phyloP scores from a whole-genome alignment of 352 stramenopile species.

The Peronosclerospora sorghi region DNA sequence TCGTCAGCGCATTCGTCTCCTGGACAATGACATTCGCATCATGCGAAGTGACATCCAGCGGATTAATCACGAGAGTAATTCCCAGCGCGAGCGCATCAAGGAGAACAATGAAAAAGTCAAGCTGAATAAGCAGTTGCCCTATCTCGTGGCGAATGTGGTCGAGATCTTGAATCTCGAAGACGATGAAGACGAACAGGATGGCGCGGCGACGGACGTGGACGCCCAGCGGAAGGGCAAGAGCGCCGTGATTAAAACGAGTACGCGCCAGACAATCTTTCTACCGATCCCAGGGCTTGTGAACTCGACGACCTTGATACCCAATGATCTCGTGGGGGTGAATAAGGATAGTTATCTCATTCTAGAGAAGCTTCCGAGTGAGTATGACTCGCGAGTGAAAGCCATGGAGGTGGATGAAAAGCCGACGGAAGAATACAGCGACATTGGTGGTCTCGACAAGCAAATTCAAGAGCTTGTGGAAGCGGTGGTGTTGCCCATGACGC shows the following conservation, averaged over 20 bases:
- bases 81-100: constrained; percentile 91
- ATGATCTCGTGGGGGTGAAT: constrained; percentile 97
- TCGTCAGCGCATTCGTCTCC: constrained; percentile 89
- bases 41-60: constrained; percentile 95
- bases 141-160: constrained; percentile 98
- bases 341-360: constrained; percentile 99
- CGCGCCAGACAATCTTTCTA: constrained; percentile 97
- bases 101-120: constrained; percentile 99
- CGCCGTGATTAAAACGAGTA: constrained; percentile 97
- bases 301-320: constrained; percentile 89
- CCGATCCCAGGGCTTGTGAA: constrained; percentile 96
- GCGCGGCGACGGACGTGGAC: constrained; percentile 88
- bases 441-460: constrained; percentile 96
- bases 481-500: constrained; percentile 96
- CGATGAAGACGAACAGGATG: constrained; percentile 92
- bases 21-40: constrained; percentile 96
- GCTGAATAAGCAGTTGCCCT: constrained; percentile 98
- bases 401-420: constrained; percentile 95
- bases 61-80: constrained; percentile 93
- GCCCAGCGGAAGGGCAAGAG: constrained; percentile 86
- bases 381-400: constrained; percentile 96
- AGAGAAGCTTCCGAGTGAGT: constrained; percentile 97
- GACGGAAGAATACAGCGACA: constrained; percentile 92
- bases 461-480: constrained; percentile 98
- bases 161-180: constrained; percentile 85